Base-by-base conservation (phyloP, 1,284 basidiomycete genomes). In the Cerioporus squamosus region DNA sequence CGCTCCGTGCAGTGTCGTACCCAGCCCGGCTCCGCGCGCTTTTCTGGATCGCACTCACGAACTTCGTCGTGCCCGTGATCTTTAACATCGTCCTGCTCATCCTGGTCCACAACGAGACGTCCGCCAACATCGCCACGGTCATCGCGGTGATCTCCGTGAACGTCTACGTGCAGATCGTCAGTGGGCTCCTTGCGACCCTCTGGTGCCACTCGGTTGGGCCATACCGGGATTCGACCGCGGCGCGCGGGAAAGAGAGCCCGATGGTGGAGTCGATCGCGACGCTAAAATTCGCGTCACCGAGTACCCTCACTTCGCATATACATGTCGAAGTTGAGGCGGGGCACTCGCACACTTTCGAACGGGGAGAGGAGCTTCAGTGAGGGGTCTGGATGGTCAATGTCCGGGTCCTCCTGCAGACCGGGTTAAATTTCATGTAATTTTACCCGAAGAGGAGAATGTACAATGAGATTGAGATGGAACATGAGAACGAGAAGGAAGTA, bases 61-160 rank as follows among this genome's bases (percentile, higher is more conserved):
- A 71, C 59, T 72, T 72, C 51, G 64, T 72, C 44, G 62, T 74
- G 24, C 71, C 72, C 3, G 68, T 67, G 5, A 51, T 72, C 20
- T 54, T 73, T 22, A 64, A 65, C 52, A 56, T 71, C 52, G 55
- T 55, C 14, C 67, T 69, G 53, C 63, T 71, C 24, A 50, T 63
- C 18, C 55, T 66, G 20, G 49, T 54, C 48, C 42, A 65, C 26
- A 48, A 44, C 4, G 50, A 52, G 42, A n/a, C 26, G 10, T 43
- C 55, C 42, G 57, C 44, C 42, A 12, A 52, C n/a, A 45, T 59
- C 44, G 51, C 55, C 15, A 23, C 61, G 0, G 65, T 66, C 51
- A 44, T 64, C 44, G 33, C 52, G 23, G 5, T 58, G 8, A 43
- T 43, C 18, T 43, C 40, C 40, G 52, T 54, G 18, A 67, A 68